Evolutionary conservation across 192 early-diverging fungal species (phyloP).

Genomic region (Gonapodya sp.): DNA sequence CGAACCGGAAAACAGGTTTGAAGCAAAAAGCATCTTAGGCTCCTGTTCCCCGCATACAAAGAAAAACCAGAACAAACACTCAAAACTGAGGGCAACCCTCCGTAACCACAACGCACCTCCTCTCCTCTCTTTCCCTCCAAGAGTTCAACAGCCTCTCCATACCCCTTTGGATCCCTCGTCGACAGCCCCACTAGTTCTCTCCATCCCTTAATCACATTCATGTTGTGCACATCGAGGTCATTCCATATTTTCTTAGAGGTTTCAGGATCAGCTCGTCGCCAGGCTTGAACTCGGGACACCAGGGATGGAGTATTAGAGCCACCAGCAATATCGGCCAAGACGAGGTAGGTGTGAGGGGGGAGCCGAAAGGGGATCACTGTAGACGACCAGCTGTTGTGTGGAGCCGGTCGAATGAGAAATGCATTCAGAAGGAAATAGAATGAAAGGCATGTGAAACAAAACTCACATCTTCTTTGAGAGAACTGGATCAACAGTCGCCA

Average conservation of each 20-base stretch:
- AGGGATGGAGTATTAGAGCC: constrained; percentile 91
- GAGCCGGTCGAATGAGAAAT: neutral
- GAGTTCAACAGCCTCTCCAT: neutral
- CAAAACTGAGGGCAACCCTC: no score
- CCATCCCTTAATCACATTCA: neutral
- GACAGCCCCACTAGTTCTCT: neutral
- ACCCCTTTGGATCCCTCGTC: neutral
- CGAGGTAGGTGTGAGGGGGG: constrained; percentile 61
- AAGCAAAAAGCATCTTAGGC: no score
- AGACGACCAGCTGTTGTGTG: constrained; percentile 42
- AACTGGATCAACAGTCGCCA: neutral
- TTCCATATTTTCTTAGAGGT: constrained; percentile 29
- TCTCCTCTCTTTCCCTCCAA: neutral
- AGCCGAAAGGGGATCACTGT: constrained; percentile 49
- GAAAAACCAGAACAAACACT: no score
- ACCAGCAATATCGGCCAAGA: constrained; percentile 86
- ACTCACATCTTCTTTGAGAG: neutral
- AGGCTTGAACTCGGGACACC: constrained; percentile 74
- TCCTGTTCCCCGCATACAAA: no score
- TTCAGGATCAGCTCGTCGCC: constrained; percentile 61
- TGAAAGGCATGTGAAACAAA: neutral
- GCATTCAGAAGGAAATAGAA: neutral
- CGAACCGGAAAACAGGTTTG: no score
- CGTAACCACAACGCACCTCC: neutral
- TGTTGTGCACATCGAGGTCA: neutral